Evolutionary conservation across 2,329 filamentous ascomycete species (phyloP), one percentile per base, ranked within the genome.

Genomic region (Hyphodiscus sp.): DNA sequence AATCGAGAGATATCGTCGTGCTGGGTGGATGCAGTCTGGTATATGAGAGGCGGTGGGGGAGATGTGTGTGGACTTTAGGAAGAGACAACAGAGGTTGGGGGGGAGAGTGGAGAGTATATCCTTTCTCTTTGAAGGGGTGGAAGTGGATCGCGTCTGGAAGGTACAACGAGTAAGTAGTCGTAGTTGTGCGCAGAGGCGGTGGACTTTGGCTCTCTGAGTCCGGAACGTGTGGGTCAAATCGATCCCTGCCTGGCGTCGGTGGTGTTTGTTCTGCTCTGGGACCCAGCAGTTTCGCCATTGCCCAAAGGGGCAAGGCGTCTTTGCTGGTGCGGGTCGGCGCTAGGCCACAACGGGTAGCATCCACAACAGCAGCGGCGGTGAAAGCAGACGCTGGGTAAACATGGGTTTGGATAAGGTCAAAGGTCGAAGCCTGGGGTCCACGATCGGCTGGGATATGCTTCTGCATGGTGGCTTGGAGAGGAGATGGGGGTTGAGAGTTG

Each of bases 1-100:
- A 41, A 47, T 30, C 50, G 29, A 45, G 43, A 42, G 11, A 50
- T 19, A 43, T 50, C 46, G n/a, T n/a, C n/a, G n/a, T n/a, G n/a
- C n/a, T n/a, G 15, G 44, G 20, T n/a, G 20, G 44, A 33, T n/a
- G n/a, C 30, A 20, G 20, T 38, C 23, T 20, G 43, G 49, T 51
- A 23, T 26, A 20, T n/a, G 49, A 16, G 20, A 1, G 16, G 50
- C 3, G 19, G 44, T 19, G 30, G 20, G 20, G 18, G 49, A n/a
- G 15, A 26, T 26, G 23, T 26, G 23, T 47, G 11, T 47, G 33
- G 11, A n/a, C 11, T 38, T 38, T 47, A 23, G 23, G 26, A 45
- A 18, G 41, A 50, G 23, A 43, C 19, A 15, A 30, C 20, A 30
- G 16, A 18, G 13, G 30, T 23, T 18, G 45, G 20, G 13, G 20